Conservation (phyloP, 2,329 filamentous ascomycete genomes). For the Ophiostoma piceae region DNA sequence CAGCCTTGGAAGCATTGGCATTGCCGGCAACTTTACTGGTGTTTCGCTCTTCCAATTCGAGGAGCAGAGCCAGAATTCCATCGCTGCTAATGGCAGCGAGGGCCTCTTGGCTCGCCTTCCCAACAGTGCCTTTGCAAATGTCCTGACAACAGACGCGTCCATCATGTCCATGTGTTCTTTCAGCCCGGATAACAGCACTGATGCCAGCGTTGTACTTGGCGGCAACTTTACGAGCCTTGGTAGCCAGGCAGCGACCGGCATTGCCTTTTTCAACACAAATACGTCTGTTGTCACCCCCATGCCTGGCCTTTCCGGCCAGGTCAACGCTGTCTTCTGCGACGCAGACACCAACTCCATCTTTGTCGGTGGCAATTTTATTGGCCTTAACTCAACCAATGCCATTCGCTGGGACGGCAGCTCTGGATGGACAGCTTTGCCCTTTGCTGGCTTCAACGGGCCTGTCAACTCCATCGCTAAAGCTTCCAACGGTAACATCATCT, state of each 20-base stretch:
- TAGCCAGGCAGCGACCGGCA: slow-evolving; percentile 66
- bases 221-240: slow-evolving; percentile 94
- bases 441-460: slow-evolving; percentile 90
- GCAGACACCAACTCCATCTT: slow-evolving; percentile 72
- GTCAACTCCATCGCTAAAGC: slow-evolving; percentile 80
- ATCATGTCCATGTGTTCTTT: slow-evolving; percentile 88
- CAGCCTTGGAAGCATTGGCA: slow-evolving; percentile 72
- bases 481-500: slow-evolving; percentile 78
- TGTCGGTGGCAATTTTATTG: slow-evolving; percentile 80
- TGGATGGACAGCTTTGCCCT: slow-evolving; percentile 76
- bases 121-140: slow-evolving; percentile 71
- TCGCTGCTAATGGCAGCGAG: slow-evolving; percentile 70
- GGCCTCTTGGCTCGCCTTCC: slow-evolving; percentile 76
- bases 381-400: slow-evolving; percentile 79
- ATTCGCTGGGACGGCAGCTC: slow-evolving; percentile 68
- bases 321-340: slow-evolving; percentile 80
- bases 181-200: slow-evolving; percentile 57
- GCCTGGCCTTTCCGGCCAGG: slow-evolving; percentile 73
- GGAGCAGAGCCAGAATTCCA: slow-evolving; percentile 66
- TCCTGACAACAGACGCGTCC: slow-evolving; percentile 73
- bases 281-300: slow-evolving; percentile 67
- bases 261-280: slow-evolving; percentile 75
- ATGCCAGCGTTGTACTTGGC: slow-evolving; percentile 74
- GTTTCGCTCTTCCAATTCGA: slow-evolving; percentile 85
- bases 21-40: slow-evolving; percentile 84